A percentile compares a stretch with the other conserved stretches of the same genome.
Conservation (phyloP, 805 yeast genomes). For the Lipomyces chichibuensis region DNA sequence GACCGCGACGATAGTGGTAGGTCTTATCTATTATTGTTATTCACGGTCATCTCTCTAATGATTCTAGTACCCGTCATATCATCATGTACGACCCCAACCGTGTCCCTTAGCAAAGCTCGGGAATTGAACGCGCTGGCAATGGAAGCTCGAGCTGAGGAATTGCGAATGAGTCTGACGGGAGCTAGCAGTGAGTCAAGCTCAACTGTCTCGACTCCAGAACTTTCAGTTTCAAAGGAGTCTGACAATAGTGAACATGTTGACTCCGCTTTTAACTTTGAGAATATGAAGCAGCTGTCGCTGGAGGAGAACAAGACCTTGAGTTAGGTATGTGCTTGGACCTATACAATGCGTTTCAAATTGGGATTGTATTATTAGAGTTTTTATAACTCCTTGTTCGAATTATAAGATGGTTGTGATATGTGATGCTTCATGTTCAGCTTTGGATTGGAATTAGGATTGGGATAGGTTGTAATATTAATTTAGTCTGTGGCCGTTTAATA, state of each 20-base stretch:
- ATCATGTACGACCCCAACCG: constrained; percentile 94
- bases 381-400: not conserved
- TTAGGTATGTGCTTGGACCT: not conserved
- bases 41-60: not conserved
- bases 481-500: not conserved
- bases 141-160: constrained; percentile 31
- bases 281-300: constrained; percentile 16
- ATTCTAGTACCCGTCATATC: constrained; percentile 80
- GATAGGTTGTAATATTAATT: not conserved
- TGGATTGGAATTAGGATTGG: constrained; percentile 1
- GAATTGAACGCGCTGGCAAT: constrained; percentile 51
- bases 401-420: not conserved
- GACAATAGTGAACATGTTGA: constrained; percentile 23
- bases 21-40: not conserved
- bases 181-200: constrained; percentile 19
- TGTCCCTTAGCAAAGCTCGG: constrained; percentile 83
- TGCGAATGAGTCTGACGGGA: constrained; percentile 13
- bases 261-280: constrained; percentile 2
- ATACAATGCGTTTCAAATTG: not conserved
- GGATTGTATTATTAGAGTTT: not conserved
- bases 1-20: constrained; percentile 74
- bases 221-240: constrained; percentile 21
- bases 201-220: constrained; percentile 27
- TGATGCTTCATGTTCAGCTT: not conserved
- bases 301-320: constrained; percentile 5